phyloP scores from a whole-genome alignment of 1,284 basidiomycete species.

The Mycosarcoma maydis region DNA sequence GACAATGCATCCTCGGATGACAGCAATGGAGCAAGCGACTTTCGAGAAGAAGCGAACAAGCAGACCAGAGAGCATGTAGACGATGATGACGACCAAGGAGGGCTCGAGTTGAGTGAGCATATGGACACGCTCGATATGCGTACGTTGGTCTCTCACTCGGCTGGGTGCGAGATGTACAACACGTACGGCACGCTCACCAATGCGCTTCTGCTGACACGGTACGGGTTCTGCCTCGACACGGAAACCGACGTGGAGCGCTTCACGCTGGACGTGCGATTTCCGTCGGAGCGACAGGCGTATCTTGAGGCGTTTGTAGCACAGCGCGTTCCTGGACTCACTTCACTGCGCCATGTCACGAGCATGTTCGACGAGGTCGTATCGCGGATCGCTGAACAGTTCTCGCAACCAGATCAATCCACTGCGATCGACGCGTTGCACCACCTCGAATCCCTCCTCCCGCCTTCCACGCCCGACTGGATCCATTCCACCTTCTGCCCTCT shows the following conservation, averaged over 20 bases:
- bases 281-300: conserved; percentile 24
- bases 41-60: too few species aligned
- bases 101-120: background rate
- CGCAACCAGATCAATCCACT: background rate
- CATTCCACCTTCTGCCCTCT: conserved; percentile 10
- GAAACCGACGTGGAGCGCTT: conserved; percentile 57
- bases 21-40: too few species aligned
- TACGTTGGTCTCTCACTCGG: conserved; percentile 6
- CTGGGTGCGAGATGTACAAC: conserved; percentile 50
- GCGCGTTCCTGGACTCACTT: too few species aligned
- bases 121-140: conserved; percentile 58
- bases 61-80: background rate
- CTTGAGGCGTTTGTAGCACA: too few species aligned
- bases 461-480: background rate
- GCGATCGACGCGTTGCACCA: conserved; percentile 8
- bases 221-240: conserved; percentile 59
- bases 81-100: background rate
- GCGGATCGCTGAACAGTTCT: background rate
- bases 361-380: background rate
- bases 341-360: background rate
- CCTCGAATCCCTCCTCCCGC: background rate
- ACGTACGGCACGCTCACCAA: conserved; percentile 60
- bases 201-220: conserved; percentile 51
- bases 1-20: background rate
- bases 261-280: conserved; percentile 43